A percentile compares a stretch with the other conserved stretches of the same genome.
These are phyloP conservation scores for Ceratocystis albifundus DNA, from an alignment of 2,329 filamentous ascomycete species.

Conservation along the genomic window DNA sequence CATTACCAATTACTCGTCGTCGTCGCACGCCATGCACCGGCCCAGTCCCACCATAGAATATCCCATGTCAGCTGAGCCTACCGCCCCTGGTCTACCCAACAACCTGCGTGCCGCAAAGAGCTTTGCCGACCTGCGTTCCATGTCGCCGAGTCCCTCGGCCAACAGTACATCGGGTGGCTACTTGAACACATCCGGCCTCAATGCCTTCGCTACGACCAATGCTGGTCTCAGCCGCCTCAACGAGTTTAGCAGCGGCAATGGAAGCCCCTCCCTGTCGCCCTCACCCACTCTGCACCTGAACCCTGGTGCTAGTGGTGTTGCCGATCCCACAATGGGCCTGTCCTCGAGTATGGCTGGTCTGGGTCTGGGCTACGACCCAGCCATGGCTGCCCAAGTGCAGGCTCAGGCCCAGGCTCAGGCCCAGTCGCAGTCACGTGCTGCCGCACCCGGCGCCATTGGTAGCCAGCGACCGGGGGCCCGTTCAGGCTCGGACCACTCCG, in stretches of 20 bases:
- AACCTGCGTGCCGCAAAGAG: constrained; percentile 91
- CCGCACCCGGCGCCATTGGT: constrained; percentile 48
- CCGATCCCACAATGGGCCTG: constrained; percentile 20
- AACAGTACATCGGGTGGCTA: constrained; percentile 69
- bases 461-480: constrained; percentile 45
- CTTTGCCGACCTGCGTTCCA: constrained; percentile 87
- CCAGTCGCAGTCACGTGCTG: constrained; percentile 32
- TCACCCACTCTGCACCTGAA: constrained; percentile 25
- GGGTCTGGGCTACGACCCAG: constrained; percentile 15
- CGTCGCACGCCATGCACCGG: constrained; percentile 61
- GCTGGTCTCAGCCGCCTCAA: constrained; percentile 19
- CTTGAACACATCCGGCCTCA: constrained; percentile 37
- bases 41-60: constrained; percentile 79
- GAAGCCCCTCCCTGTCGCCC: constrained; percentile 26
- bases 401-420: too few species aligned
- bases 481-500: constrained; percentile 23
- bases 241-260: constrained; percentile 26
- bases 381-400: constrained; percentile 24
- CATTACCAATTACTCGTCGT: constrained; percentile 48
- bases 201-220: constrained; percentile 30
- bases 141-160: constrained; percentile 83
- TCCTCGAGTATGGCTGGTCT: constrained; percentile 16
- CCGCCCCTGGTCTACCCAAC: constrained; percentile 49
- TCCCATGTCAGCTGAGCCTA: constrained; percentile 63
- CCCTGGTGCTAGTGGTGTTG: constrained; percentile 27